Evolutionary conservation across 441 rosid species (phyloP).

Genomic region (Francoa sonchifolia): DNA sequence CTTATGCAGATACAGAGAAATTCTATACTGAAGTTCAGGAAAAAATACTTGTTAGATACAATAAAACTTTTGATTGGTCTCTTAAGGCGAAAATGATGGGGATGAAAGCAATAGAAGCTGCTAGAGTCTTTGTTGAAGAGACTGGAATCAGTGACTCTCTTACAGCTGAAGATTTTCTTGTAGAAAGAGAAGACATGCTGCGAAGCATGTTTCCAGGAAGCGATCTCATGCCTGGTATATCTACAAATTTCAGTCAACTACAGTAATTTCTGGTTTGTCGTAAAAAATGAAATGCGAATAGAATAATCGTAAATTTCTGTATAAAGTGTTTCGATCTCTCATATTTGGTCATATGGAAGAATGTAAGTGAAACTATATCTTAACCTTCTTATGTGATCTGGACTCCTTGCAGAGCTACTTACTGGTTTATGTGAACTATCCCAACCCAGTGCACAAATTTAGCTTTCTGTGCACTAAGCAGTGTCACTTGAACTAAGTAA

Average conservation of each 20-base stretch:
- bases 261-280: not conserved
- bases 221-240: constrained; percentile 78
- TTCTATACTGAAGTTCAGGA: constrained; percentile 89
- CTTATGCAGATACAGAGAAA: constrained; percentile 67
- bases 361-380: no score
- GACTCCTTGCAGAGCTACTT: no score
- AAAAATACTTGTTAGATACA: constrained; percentile 63
- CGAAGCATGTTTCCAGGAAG: constrained; percentile 55
- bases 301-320: not conserved
- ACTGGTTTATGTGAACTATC: no score
- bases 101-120: constrained; percentile 77
- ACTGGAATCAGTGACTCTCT: constrained; percentile 71
- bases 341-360: no score
- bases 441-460: no score
- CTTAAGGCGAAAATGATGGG: constrained; percentile 98
- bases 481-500: no score
- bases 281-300: not conserved
- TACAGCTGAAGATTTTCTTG: constrained; percentile 67
- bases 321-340: no score
- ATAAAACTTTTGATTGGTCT: constrained; percentile 81
- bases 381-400: no score
- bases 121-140: constrained; percentile 68
- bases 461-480: no score
- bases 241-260: not conserved
- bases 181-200: constrained; percentile 77